Conservation (phyloP, 2,329 filamentous ascomycete genomes). For the Colletotrichum sidae region DNA sequence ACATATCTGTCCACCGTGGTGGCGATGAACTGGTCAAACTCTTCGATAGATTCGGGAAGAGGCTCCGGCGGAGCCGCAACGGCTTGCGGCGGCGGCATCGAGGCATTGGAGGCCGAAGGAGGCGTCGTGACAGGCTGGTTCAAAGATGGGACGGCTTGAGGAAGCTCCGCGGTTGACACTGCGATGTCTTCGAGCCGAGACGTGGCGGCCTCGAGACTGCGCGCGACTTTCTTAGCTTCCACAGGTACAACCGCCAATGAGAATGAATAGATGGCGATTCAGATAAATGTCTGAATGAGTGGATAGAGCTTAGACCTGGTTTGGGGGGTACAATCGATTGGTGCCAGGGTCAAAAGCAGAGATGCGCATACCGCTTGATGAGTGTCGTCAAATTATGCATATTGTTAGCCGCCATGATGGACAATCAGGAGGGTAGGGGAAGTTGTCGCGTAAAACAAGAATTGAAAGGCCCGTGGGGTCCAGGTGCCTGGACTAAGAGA, state of each 20-base stretch:
- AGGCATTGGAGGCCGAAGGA: slow-evolving; percentile 44
- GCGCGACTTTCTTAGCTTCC: too few relatives aligned
- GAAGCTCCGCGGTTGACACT: slow-evolving; percentile 74
- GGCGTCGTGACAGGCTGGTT: slow-evolving; percentile 52
- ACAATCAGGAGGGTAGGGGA: neutral
- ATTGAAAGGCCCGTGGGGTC: too few relatives aligned
- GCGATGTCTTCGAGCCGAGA: slow-evolving; percentile 97
- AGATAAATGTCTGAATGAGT: too few relatives aligned
- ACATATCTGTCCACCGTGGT: slow-evolving; percentile 82
- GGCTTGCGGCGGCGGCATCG: slow-evolving; percentile 48
- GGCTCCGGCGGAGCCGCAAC: slow-evolving; percentile 63
- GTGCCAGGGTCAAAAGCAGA: neutral
- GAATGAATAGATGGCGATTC: too few relatives aligned
- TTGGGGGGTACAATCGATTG: neutral
- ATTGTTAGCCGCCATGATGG: slow-evolving; percentile 78
- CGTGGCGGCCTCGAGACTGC: slow-evolving; percentile 94
- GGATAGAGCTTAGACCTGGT: too few relatives aligned
- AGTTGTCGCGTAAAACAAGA: too few relatives aligned
- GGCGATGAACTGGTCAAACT: slow-evolving; percentile 85
- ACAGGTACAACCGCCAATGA: too few relatives aligned
- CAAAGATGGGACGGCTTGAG: slow-evolving; percentile 61
- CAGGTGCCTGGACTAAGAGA: too few relatives aligned
- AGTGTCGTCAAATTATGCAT: slow-evolving; percentile 98
- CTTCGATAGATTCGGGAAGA: slow-evolving; percentile 82
- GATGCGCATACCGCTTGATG: slow-evolving; percentile 86